Percentiles rank a stretch among this genome's conserved stretches.
Evolutionary conservation across 78 protist genomes (phyloP).

Genomic region (Acrasis kona): DNA sequence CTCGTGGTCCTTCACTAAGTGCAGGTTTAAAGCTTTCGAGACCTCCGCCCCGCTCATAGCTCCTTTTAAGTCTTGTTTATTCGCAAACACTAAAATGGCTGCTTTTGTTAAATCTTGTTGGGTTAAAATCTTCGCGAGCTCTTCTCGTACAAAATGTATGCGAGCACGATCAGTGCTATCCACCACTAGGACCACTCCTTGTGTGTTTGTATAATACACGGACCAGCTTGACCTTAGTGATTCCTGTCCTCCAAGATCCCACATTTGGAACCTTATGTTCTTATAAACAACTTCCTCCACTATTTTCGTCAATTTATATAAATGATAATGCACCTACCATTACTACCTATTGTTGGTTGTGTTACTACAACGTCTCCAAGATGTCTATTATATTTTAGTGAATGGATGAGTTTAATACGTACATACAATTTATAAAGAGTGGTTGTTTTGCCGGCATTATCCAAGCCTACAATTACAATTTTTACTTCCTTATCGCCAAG

Average conservation of each 20-base stretch:
- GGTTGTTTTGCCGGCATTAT: slow-evolving; percentile 43
- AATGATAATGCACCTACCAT: background rate
- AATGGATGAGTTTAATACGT: slow-evolving; percentile 3
- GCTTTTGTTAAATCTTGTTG: slow-evolving; percentile 1
- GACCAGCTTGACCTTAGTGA: slow-evolving; percentile 22
- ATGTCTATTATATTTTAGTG: background rate
- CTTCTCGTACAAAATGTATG: slow-evolving; percentile 3
- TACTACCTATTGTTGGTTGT: slow-evolving; percentile 63
- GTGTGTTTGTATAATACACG: slow-evolving; percentile 23
- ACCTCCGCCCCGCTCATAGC: slow-evolving; percentile 10
- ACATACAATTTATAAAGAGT: slow-evolving; percentile 42
- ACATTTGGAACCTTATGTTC: slow-evolving; percentile 6
- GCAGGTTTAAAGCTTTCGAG: background rate
- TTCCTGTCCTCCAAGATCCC: slow-evolving; percentile 46
- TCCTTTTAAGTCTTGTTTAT: slow-evolving; percentile 24
- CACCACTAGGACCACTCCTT: slow-evolving; percentile 23
- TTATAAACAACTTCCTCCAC: slow-evolving; percentile 43
- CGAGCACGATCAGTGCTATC: slow-evolving; percentile 16
- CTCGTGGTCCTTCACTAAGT: background rate
- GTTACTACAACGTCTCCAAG: slow-evolving; percentile 53
- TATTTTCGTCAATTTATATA: too few species aligned
- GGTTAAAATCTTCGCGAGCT: background rate
- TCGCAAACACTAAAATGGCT: slow-evolving; percentile 16
- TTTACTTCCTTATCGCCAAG: slow-evolving; percentile 12
- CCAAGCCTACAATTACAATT: slow-evolving; percentile 19